Conservation (phyloP, 2,329 filamentous ascomycete species). For the Pyrenochaeta sp. region DNA sequence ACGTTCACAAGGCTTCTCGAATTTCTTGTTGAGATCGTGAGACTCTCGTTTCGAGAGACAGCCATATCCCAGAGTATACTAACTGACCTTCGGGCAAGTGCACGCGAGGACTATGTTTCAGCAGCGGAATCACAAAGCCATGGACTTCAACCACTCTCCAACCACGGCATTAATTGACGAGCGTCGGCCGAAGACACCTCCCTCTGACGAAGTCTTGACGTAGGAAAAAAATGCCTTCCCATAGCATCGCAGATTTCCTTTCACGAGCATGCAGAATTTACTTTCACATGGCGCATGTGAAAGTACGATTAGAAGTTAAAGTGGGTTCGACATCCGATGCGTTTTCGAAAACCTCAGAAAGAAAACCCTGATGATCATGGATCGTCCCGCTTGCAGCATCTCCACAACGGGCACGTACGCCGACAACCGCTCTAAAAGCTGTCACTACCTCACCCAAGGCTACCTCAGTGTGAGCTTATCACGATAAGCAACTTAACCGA, state of each 20-base stretch:
- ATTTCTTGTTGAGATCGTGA: background rate
- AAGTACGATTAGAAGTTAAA: background rate
- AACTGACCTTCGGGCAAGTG: background rate
- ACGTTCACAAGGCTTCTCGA: background rate
- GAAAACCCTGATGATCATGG: slow-evolving; percentile 24
- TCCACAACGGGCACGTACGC: slow-evolving; percentile 4
- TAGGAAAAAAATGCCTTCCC: background rate
- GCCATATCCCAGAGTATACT: too few species aligned
- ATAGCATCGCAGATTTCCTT: background rate
- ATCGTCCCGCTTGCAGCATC: slow-evolving; percentile 27
- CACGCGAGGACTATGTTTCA: background rate
- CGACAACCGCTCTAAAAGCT: background rate
- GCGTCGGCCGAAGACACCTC: background rate
- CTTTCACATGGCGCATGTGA: background rate
- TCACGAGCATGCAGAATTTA: background rate
- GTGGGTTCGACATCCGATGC: background rate
- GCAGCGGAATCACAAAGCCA: background rate
- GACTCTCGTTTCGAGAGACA: background rate
- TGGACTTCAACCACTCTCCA: background rate
- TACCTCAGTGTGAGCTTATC: background rate
- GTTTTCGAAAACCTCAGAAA: slow-evolving; percentile 7
- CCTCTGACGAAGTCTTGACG: background rate
- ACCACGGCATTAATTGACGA: background rate
- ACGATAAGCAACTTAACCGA: background rate
- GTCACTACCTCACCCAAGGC: background rate